Base-by-base conservation (phyloP, 176 grass and related monocot genomes). In the Rhynchospora tenuis region DNA sequence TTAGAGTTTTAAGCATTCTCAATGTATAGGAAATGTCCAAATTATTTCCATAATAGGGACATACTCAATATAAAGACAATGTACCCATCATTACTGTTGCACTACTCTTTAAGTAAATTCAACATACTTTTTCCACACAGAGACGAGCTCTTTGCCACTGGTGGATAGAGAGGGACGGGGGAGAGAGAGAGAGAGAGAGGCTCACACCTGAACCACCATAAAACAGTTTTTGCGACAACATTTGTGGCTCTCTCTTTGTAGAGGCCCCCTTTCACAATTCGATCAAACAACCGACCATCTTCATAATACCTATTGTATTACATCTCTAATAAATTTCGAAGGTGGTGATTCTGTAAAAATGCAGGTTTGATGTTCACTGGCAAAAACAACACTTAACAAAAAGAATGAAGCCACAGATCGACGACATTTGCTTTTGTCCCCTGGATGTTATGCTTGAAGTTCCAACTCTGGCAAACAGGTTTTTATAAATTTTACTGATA, bases 271-370 rank as follows among this genome's bases (percentile, higher is more conserved):
- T 87, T 91, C 4, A 97, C 94, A 79, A 97, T 97, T 31, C 94
- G 56, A 77, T 97, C 94, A 16, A 97, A 97, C 51, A 97, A 88
- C 84, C 93, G 91, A 22, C 94, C 94, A 5, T 91, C 94, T 73
- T 93, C 94, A 97, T 47, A 97, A 91, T 86, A 93, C 94, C 94
- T 33, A 33, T 33, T 33, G 31, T 33, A 33, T 33, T 33, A 33
- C 31, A 33, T n/a, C n/a, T n/a, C 31, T 33, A 33, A 33, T 33
- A 33, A 33, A 33, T 33, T 33, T 33, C 1, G 31, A 33, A 33
- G 31, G 3, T 33, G 31, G 31, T 33, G 31, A 33, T 33, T 33
- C 31, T 33, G 31, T 33, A 33, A 33, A 33, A 33, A 33, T 33
- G 31, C 31, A 33, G 1, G 31, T 33, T 33, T 33, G 31, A 33